Evolutionary conservation across 352 stramenopile species (phyloP).

Genomic region (Elongisporangium anandrum): DNA sequence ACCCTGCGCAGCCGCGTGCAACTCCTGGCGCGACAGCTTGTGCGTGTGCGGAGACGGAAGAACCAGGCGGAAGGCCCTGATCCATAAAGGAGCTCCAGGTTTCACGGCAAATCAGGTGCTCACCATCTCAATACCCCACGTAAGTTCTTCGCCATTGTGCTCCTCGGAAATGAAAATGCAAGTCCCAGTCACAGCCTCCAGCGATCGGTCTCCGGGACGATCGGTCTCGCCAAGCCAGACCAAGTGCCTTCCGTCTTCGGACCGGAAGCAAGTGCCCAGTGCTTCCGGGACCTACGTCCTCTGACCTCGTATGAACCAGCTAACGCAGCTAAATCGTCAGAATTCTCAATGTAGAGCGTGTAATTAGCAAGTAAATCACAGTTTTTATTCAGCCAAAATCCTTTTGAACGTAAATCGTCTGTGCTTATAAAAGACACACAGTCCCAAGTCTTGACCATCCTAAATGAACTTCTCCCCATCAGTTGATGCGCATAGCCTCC

Average conservation of each 20-base stretch:
- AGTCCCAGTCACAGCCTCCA: neutral
- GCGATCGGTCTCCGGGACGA: neutral
- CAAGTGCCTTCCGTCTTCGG: neutral
- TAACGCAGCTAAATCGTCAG: neutral
- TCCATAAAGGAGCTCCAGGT: neutral
- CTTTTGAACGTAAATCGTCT: too few species aligned
- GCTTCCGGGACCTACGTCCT: neutral
- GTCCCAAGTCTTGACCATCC: neutral
- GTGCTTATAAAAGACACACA: too few species aligned
- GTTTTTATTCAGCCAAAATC: neutral
- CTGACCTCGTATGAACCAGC: neutral
- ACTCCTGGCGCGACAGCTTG: constrained; percentile 21
- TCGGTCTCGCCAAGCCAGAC: neutral
- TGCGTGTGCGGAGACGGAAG: constrained; percentile 23
- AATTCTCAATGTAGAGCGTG: neutral
- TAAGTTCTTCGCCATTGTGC: neutral
- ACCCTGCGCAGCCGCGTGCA: constrained; percentile 27
- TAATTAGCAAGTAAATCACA: neutral
- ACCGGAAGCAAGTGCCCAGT: neutral
- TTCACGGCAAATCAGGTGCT: neutral
- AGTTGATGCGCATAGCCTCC: neutral
- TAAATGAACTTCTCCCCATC: neutral
- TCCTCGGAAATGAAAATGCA: neutral
- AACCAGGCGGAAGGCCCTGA: constrained; percentile 4
- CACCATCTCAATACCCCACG: neutral